A percentile compares a stretch with the other conserved stretches of the same genome.
Evolutionary conservation across 1,284 basidiomycete species (phyloP).

Genomic region (Pulchroboletus neoregius): DNA sequence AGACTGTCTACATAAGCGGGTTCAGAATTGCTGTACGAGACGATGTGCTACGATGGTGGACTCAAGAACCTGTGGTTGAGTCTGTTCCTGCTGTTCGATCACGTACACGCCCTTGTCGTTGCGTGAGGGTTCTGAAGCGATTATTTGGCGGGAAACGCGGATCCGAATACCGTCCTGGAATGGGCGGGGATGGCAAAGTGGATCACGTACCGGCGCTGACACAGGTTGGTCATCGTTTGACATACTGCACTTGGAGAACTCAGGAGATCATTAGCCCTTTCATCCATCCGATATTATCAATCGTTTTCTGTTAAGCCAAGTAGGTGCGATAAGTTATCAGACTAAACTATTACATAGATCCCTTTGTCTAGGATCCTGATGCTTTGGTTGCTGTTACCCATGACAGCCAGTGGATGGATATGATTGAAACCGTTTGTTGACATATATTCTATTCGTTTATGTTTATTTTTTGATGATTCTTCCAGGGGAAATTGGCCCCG

Average conservation of each 20-base stretch:
- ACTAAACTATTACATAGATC: background rate
- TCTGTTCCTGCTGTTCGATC: background rate
- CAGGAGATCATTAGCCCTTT: background rate
- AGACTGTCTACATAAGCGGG: constrained; percentile 1
- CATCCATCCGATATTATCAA: background rate
- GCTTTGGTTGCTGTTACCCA: background rate
- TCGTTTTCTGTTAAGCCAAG: background rate
- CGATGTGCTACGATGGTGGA: background rate
- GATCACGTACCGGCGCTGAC: background rate
- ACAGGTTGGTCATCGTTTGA: background rate
- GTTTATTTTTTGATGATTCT: no score
- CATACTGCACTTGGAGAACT: background rate
- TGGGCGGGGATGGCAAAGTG: background rate
- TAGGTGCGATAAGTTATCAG: background rate
- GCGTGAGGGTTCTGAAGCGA: background rate
- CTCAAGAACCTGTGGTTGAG: background rate
- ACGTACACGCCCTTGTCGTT: background rate
- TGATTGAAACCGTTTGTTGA: background rate
- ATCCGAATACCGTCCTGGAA: background rate
- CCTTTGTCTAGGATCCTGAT: background rate
- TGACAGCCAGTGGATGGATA: background rate
- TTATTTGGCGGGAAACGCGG: background rate
- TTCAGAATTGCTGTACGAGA: background rate
- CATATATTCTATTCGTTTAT: no score
- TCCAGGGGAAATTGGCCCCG: no score